Conservation (phyloP, 495 filamentous ascomycete genomes). For the Aspergillus carlsbadensis region DNA sequence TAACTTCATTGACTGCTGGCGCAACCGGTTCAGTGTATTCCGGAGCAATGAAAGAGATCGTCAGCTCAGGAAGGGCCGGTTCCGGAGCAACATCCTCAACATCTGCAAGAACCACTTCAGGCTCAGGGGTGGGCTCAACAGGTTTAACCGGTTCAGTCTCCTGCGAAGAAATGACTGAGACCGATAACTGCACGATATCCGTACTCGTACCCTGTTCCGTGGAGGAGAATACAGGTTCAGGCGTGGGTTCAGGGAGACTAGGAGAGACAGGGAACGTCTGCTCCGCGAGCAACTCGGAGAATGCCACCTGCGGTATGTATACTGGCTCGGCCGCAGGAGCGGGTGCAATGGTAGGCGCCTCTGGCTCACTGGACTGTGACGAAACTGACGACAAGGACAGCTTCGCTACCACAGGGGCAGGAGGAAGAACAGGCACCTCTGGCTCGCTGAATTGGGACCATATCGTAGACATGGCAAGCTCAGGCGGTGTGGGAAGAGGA, state of each 20-base stretch:
- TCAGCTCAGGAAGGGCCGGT: conserved; percentile 29
- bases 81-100: conserved; percentile 18
- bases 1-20: conserved; percentile 19
- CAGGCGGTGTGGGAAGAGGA: neutral
- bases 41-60: conserved; percentile 34
- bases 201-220: conserved; percentile 20
- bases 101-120: conserved; percentile 17
- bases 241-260: conserved; percentile 19
- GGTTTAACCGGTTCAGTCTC: conserved; percentile 13
- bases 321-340: conserved; percentile 17
- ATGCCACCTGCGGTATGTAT: conserved; percentile 23
- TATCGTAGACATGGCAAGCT: neutral
- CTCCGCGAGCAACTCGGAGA: conserved; percentile 24
- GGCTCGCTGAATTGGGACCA: conserved; percentile 1
- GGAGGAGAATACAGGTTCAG: conserved; percentile 25
- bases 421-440: neutral
- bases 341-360: neutral
- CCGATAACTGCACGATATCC: conserved; percentile 24
- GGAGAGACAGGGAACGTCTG: conserved; percentile 27
- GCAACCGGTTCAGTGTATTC: conserved; percentile 38
- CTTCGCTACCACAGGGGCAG: neutral
- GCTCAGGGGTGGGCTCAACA: conserved; percentile 1
- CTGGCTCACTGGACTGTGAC: neutral
- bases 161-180: conserved; percentile 31
- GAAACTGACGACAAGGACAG: neutral